These are phyloP conservation scores for Helminthosporium solani DNA, from an alignment of 2,329 filamentous ascomycete genomes.

Conservation along the genomic window DNA sequence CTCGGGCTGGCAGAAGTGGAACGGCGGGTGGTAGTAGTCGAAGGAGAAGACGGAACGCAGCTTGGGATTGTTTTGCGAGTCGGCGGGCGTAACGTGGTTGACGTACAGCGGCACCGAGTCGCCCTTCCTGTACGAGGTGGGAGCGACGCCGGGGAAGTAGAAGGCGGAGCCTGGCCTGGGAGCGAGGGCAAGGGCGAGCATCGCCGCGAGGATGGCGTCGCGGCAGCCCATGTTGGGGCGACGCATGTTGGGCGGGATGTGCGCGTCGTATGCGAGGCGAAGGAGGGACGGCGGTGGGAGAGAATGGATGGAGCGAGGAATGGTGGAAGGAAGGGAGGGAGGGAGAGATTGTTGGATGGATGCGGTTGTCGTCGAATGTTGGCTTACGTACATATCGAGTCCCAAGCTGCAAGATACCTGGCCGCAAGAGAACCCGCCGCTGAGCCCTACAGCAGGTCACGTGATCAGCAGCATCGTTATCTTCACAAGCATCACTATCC, in stretches of 20 bases:
- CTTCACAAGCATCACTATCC: background rate
- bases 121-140: conserved; percentile 81
- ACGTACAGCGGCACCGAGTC: conserved; percentile 85
- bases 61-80: conserved; percentile 73
- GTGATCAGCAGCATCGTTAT: background rate
- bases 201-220: conserved; percentile 37
- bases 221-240: conserved; percentile 23
- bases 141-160: conserved; percentile 94
- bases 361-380: conserved; percentile 14
- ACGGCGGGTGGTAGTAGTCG: conserved; percentile 89
- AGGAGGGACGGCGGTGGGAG: too few relatives aligned
- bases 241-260: conserved; percentile 28
- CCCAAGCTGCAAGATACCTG: conserved; percentile 34
- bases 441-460: conserved; percentile 2
- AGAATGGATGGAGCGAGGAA: too few relatives aligned
- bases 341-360: conserved; percentile 6
- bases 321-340: background rate
- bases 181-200: conserved; percentile 33
- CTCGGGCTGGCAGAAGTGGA: conserved; percentile 83
- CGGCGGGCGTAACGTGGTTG: conserved; percentile 86
- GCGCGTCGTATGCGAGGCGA: background rate
- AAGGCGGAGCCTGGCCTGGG: conserved; percentile 62
- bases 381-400: too few relatives aligned
- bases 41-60: conserved; percentile 92
- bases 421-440: conserved; percentile 7